Conservation (phyloP, 2,329 filamentous ascomycete species). For the Diaporthe capsici region DNA sequence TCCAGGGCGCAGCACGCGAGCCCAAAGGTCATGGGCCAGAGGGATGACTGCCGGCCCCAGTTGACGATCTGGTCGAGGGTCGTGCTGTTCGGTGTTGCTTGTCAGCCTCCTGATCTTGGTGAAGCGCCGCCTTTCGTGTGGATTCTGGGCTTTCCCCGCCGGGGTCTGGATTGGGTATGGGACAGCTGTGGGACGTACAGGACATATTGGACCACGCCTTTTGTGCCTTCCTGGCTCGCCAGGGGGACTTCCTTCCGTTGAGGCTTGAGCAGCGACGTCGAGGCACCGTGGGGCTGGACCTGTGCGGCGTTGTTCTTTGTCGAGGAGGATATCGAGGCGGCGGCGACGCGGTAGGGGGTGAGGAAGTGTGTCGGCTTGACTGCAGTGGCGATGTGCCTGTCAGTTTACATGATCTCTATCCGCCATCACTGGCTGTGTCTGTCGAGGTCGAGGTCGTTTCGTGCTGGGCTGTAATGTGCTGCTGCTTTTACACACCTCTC, state of each 20-base stretch:
- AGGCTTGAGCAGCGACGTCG: constrained; percentile 65
- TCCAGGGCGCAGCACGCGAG: constrained; percentile 91
- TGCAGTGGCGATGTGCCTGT: constrained; percentile 53
- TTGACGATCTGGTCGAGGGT: constrained; percentile 85
- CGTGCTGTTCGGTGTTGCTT: constrained; percentile 65
- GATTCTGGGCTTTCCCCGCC: background rate
- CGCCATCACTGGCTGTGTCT: background rate
- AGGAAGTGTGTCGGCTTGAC: constrained; percentile 76
- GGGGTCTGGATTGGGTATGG: background rate
- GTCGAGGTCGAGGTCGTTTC: background rate
- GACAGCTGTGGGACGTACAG: constrained; percentile 72
- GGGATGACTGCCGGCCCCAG: constrained; percentile 86
- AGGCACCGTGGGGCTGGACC: constrained; percentile 62
- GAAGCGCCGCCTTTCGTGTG: background rate
- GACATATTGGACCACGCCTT: constrained; percentile 87
- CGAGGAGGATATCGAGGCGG: constrained; percentile 76
- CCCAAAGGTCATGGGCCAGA: constrained; percentile 92
- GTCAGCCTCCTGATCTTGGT: background rate
- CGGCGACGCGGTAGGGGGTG: constrained; percentile 73
- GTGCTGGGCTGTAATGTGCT: constrained; percentile 15
- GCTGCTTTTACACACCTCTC: constrained; percentile 58
- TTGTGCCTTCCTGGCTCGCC: constrained; percentile 83
- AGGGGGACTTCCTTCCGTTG: constrained; percentile 80
- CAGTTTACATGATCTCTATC: background rate
- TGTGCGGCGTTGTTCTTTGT: constrained; percentile 72